These are phyloP conservation scores for Henningerozyma blattae DNA, from an alignment of 805 yeast species.

Conservation along the genomic window DNA sequence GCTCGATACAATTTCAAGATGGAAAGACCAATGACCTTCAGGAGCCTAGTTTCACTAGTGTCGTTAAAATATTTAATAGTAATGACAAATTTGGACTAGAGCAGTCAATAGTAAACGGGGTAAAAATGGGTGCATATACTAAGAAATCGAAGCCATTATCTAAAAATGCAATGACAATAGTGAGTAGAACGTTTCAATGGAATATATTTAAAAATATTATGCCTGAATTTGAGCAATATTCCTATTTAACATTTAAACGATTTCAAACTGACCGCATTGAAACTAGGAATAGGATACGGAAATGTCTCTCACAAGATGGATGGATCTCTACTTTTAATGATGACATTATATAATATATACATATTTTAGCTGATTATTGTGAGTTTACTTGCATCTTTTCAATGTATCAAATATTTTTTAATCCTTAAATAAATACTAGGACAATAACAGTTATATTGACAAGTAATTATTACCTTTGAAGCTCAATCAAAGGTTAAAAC, in stretches of 20 bases:
- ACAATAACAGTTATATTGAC: too few relatives aligned
- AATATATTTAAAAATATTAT: conserved; percentile 2
- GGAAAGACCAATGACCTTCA: conserved; percentile 6
- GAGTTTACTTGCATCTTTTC: too few relatives aligned
- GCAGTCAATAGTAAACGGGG: conserved; percentile 41
- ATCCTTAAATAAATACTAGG: too few relatives aligned
- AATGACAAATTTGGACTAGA: conserved; percentile 4
- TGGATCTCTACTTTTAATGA: conserved; percentile 39
- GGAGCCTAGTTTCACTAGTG: conserved; percentile 14
- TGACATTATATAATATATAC: conserved; percentile 29
- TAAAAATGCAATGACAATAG: conserved; percentile 25
- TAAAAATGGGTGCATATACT: conserved; percentile 43
- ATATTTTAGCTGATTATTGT: too few relatives aligned
- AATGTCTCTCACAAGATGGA: conserved; percentile 24
- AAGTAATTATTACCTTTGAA: too few relatives aligned
- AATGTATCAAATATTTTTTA: too few relatives aligned
- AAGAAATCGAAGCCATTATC: conserved; percentile 33
- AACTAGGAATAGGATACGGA: conserved; percentile 21
- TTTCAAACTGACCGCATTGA: conserved; percentile 17
- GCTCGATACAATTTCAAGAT: conserved; percentile 9
- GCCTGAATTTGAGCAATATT: background rate
- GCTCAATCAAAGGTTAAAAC: too few relatives aligned
- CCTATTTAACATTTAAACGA: conserved; percentile 26
- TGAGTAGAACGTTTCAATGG: conserved; percentile 21
- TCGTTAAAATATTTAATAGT: conserved; percentile 7